A percentile compares a stretch with the other conserved stretches of the same genome.
These are phyloP conservation scores for Aureobasidium vineae DNA, from an alignment of 2,329 filamentous ascomycete genomes.

Conservation along the genomic window DNA sequence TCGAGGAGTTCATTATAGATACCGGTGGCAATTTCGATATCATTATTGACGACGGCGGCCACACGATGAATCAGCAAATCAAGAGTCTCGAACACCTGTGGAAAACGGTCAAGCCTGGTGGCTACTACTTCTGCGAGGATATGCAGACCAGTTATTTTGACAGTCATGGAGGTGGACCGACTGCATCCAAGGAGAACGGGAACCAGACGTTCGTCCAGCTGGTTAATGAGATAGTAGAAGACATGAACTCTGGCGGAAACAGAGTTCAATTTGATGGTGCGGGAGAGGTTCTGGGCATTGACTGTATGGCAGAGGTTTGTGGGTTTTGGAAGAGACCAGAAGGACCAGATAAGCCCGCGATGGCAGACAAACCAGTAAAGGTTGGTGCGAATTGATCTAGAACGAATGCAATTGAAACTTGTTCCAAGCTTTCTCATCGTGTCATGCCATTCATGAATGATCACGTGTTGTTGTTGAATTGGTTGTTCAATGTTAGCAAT, in stretches of 20 bases:
- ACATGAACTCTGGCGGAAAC: constrained; percentile 28
- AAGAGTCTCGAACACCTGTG: constrained; percentile 41
- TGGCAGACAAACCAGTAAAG: not conserved
- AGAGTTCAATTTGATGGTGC: constrained; percentile 25
- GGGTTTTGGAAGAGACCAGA: constrained; percentile 27
- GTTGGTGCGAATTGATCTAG: not conserved
- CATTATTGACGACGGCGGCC: constrained; percentile 45
- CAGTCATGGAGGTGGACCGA: constrained; percentile 32
- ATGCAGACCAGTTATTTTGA: constrained; percentile 34
- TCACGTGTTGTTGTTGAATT: not conserved
- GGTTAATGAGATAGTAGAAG: constrained; percentile 34
- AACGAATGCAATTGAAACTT: not conserved
- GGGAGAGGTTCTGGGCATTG: constrained; percentile 26
- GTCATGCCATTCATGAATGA: not conserved
- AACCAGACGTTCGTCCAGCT: constrained; percentile 33
- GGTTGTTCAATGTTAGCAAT: not conserved
- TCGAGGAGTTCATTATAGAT: constrained; percentile 40
- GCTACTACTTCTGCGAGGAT: constrained; percentile 35
- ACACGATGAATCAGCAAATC: constrained; percentile 44
- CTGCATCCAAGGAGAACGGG: constrained; percentile 23
- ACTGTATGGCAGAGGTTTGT: constrained; percentile 29
- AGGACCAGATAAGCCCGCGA: constrained; percentile 12
- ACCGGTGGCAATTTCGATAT: constrained; percentile 43
- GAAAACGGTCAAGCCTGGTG: constrained; percentile 41
- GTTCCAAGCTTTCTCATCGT: not conserved